These are phyloP conservation scores for Herpetospermum pedunculosum DNA, from an alignment of 306 rosid genomes.

Conservation along the genomic window DNA sequence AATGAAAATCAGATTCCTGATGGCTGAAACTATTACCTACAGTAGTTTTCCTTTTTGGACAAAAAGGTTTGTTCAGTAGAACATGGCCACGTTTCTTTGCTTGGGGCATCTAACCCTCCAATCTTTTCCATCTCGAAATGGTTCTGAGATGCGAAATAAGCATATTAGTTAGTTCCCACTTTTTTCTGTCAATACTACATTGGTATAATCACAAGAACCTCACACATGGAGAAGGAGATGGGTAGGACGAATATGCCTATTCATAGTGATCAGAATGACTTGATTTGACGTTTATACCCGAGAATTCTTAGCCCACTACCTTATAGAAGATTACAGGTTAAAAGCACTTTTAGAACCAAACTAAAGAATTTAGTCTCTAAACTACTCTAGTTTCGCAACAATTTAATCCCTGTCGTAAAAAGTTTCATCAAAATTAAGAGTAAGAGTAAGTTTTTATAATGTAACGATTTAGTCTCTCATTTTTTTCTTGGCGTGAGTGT, in stretches of 20 bases:
- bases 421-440: too few relatives aligned
- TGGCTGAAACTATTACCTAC: too few relatives aligned
- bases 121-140: neutral
- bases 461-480: too few relatives aligned
- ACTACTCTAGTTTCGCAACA: too few relatives aligned
- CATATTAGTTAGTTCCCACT: neutral
- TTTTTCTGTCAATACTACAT: neutral
- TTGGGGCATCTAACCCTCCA: neutral
- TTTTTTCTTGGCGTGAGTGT: too few relatives aligned
- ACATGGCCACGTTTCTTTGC: neutral
- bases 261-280: neutral
- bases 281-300: neutral
- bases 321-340: neutral
- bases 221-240: constrained; percentile 8
- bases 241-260: constrained; percentile 4
- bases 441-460: too few relatives aligned
- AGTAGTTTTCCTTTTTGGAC: neutral
- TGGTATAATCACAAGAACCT: neutral
- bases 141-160: neutral
- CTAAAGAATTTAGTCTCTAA: too few relatives aligned
- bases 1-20: neutral
- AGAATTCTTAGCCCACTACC: neutral
- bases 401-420: too few relatives aligned
- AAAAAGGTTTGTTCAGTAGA: neutral
- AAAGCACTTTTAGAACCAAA: neutral